Evolutionary conservation across 1,139 yeast species (phyloP).

Genomic region (Pichia sp.): DNA sequence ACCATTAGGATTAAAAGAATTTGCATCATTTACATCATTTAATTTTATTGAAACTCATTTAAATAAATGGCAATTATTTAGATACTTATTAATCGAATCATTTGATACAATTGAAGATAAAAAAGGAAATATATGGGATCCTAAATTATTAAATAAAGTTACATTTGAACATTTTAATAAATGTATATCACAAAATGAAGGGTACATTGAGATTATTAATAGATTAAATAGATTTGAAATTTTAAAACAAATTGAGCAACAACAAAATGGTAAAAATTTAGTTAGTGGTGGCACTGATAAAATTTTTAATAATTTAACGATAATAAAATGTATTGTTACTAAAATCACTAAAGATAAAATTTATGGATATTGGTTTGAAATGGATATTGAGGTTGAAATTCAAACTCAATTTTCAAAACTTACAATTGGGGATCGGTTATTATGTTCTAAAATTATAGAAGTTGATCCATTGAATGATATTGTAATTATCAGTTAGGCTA

Average conservation of each 20-base stretch:
- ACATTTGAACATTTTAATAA: slow-evolving; percentile 11
- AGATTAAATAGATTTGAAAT: slow-evolving; percentile 10
- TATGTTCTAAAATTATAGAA: slow-evolving; percentile 36
- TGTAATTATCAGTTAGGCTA: slow-evolving; percentile 30
- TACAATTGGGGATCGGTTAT: slow-evolving; percentile 37
- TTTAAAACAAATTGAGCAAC: not conserved
- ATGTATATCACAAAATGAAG: slow-evolving; percentile 13
- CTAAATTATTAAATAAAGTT: slow-evolving; percentile 9
- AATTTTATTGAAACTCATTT: slow-evolving; percentile 29
- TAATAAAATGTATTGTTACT: slow-evolving; percentile 10
- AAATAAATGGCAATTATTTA: slow-evolving; percentile 32
- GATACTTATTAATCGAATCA: slow-evolving; percentile 12
- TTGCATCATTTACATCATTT: slow-evolving; percentile 25
- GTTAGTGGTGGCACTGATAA: slow-evolving; percentile 17
- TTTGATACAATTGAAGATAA: slow-evolving; percentile 4
- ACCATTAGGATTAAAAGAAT: slow-evolving; percentile 29
- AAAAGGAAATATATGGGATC: slow-evolving; percentile 10
- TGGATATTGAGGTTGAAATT: slow-evolving; percentile 43
- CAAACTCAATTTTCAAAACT: slow-evolving; percentile 10
- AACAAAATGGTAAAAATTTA: slow-evolving; percentile 1
- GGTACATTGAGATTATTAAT: slow-evolving; percentile 11
- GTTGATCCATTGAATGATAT: slow-evolving; percentile 35
- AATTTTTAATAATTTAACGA: not conserved
- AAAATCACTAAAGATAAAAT: slow-evolving; percentile 14
- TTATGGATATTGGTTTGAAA: slow-evolving; percentile 39